phyloP scores from a whole-genome alignment of 139 green algal genomes.

The Volvox africanus region DNA sequence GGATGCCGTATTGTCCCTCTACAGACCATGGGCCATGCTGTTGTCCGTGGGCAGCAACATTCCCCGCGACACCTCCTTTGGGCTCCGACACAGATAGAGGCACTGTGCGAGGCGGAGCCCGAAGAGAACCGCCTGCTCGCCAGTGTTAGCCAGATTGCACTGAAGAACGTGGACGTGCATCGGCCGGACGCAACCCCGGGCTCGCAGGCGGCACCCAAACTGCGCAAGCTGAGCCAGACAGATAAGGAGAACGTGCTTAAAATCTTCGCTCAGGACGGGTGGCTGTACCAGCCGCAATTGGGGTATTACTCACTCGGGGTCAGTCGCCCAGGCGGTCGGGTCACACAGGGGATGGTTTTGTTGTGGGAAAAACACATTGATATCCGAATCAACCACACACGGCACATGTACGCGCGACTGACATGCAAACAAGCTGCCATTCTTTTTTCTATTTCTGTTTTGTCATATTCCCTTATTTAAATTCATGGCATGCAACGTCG shows the following conservation, averaged over 20 bases:
- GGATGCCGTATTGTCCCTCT: too few species aligned
- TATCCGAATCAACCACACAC: too few species aligned
- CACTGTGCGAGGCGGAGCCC: not conserved
- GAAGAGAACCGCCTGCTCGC: not conserved
- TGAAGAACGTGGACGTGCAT: slow-evolving; percentile 10
- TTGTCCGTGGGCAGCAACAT: too few species aligned
- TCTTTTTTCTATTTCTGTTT: too few species aligned
- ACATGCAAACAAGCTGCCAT: too few species aligned
- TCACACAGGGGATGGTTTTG: too few species aligned
- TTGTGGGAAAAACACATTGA: too few species aligned
- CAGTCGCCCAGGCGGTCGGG: not conserved
- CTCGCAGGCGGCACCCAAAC: not conserved
- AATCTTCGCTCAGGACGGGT: slow-evolving; percentile 10
- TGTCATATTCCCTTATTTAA: too few species aligned
- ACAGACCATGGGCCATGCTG: too few species aligned
- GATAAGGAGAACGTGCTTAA: slow-evolving; percentile 1
- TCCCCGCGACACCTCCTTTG: too few species aligned
- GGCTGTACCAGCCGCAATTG: not conserved
- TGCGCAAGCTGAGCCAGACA: not conserved
- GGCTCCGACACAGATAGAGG: not conserved
- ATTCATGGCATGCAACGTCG: too few species aligned
- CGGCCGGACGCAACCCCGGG: not conserved
- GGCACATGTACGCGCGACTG: too few species aligned
- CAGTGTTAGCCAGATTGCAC: not conserved
- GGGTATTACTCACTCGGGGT: slow-evolving; percentile 39